Conservation (phyloP, 768 basidiomycete species). For the Podaxis sp. region DNA sequence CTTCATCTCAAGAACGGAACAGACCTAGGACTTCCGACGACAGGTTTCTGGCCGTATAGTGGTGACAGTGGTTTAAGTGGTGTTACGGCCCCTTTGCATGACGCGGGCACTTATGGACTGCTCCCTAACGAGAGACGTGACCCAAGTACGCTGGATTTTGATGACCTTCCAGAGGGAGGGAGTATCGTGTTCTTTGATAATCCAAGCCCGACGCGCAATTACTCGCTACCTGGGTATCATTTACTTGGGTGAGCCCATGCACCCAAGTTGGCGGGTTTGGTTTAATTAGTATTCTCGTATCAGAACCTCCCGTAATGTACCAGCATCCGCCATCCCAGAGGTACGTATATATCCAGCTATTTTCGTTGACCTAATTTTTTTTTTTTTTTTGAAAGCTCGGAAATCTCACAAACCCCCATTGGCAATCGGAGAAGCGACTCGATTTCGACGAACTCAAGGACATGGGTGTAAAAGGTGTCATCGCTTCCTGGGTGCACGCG, state of each 20-base stretch:
- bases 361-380: neutral
- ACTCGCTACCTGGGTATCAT: slow-evolving; percentile 22
- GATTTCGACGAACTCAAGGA: slow-evolving; percentile 18
- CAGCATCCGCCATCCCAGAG: slow-evolving; percentile 19
- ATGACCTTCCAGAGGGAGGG: slow-evolving; percentile 14
- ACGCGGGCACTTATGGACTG: slow-evolving; percentile 22
- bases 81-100: slow-evolving; percentile 22
- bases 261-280: neutral
- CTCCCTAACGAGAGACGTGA: slow-evolving; percentile 16
- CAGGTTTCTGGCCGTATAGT: slow-evolving; percentile 28
- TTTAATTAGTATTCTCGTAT: neutral
- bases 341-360: slow-evolving; percentile 9
- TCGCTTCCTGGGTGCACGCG: slow-evolving; percentile 25
- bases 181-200: slow-evolving; percentile 28
- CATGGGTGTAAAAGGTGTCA: slow-evolving; percentile 20
- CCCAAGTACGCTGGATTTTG: slow-evolving; percentile 16
- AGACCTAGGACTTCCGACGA: slow-evolving; percentile 23
- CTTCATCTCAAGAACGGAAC: slow-evolving; percentile 26
- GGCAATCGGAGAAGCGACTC: slow-evolving; percentile 25
- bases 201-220: slow-evolving; percentile 26
- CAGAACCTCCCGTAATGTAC: slow-evolving; percentile 22
- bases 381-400: slow-evolving; percentile 16
- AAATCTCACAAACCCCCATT: slow-evolving; percentile 27
- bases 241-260: slow-evolving; percentile 20
- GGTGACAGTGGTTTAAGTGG: slow-evolving; percentile 24